A percentile compares a stretch with the other conserved stretches of the same genome.
phyloP scores from a whole-genome alignment of 2,329 filamentous ascomycete species.

The Arachnopeziza araneosa region DNA sequence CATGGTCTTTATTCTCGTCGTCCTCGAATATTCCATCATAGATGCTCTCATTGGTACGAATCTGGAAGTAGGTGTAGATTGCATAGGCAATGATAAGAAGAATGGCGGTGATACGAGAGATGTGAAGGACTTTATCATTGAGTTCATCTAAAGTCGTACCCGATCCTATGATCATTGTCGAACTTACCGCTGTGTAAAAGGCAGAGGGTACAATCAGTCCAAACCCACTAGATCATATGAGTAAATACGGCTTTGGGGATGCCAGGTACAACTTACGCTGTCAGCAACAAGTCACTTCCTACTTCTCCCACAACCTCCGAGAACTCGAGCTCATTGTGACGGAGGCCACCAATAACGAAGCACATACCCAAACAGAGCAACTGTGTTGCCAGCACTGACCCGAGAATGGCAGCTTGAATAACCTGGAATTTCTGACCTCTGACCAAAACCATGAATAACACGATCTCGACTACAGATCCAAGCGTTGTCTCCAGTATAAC shows the following conservation, averaged over 20 bases:
- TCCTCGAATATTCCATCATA: slow-evolving; percentile 67
- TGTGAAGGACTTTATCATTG: slow-evolving; percentile 47
- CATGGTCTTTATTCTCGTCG: slow-evolving; percentile 63
- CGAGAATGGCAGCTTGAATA: slow-evolving; percentile 76
- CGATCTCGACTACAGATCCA: slow-evolving; percentile 73
- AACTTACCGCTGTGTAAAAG: slow-evolving; percentile 42
- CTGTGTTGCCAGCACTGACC: slow-evolving; percentile 79
- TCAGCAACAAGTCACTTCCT: slow-evolving; percentile 69
- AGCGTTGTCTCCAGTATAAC: slow-evolving; percentile 57
- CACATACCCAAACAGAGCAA: slow-evolving; percentile 73
- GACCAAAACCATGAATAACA: slow-evolving; percentile 75
- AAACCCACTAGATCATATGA: slow-evolving; percentile 34
- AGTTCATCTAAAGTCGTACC: slow-evolving; percentile 36
- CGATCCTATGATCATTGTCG: slow-evolving; percentile 17
- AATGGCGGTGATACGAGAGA: slow-evolving; percentile 66
- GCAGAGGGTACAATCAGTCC: slow-evolving; percentile 36
- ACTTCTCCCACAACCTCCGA: slow-evolving; percentile 72
- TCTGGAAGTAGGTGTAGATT: slow-evolving; percentile 67
- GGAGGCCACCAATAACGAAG: slow-evolving; percentile 71
- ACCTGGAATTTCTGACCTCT: slow-evolving; percentile 51
- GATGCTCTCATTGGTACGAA: slow-evolving; percentile 68
- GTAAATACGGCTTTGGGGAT: background rate
- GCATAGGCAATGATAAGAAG: slow-evolving; percentile 66
- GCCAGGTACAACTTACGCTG: slow-evolving; percentile 49
- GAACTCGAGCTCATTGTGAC: slow-evolving; percentile 63